Evolutionary conservation across 495 filamentous ascomycete genomes (phyloP), one percentile per base, ranked within the genome.

Genomic region (Chaetomium cochliodes): DNA sequence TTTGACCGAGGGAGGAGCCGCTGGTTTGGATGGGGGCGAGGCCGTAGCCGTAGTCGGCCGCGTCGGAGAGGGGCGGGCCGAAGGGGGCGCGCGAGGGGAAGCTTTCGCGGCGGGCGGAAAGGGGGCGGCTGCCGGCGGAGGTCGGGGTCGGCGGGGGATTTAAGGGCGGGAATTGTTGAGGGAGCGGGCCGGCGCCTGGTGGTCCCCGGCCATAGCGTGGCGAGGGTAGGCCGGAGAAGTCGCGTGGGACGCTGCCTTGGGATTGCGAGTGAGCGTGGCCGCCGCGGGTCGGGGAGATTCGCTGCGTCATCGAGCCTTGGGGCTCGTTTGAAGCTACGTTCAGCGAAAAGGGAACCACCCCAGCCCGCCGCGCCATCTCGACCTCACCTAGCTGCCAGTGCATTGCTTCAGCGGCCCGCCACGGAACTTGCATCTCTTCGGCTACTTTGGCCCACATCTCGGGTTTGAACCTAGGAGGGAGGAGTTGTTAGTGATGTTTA

Each of bases 391-490:
- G 77, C 70, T 96, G 90, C 94, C 94, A 98, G 77, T 98, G 94
- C 93, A 97, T 97, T 18, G 90, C 91, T 78, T 98, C 94, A 37
- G 90, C 93, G 8, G 94, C 90, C 59, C 93, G 86, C 93, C 93
- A 98, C 28, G 94, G 94, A 67, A 97, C 88, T n/a, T 86, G 86
- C 88, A 98, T 92, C 78, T 98, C 94, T 73, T 90, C 89, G 41
- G 92, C 90, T 6, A 98, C 87, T 69, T 91, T 91, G 51, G 88
- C 86, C 94, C 94, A 98, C 91, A 98, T 97, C 68, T 97, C 92
- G 65, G 89, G 85, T 75, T 97, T 97, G 81, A 97, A 96, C 72
- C 93, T 98, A 5, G 9, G 30, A 13, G n/a, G 26, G 6, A 61
- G 42, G 30, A 13, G 6, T 33, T 50, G 68, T 79, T 55, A 77